A percentile compares a stretch with the other conserved stretches of the same genome.
These are phyloP conservation scores for Rubia occidens DNA, from an alignment of 305 asterid species.

Conservation along the genomic window DNA sequence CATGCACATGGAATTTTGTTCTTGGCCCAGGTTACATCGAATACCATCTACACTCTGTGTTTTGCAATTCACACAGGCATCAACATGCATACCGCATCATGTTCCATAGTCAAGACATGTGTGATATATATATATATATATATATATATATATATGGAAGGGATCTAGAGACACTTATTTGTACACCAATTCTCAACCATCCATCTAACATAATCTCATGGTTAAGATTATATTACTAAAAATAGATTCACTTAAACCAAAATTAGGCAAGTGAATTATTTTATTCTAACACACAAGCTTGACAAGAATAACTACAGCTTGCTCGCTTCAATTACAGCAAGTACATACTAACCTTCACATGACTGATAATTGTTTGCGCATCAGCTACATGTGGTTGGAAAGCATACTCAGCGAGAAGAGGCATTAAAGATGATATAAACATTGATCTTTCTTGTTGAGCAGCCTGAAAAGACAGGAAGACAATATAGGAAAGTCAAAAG, in stretches of 20 bases:
- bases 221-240: too few relatives aligned
- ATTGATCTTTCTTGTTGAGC: slow-evolving; percentile 86
- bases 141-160: too few relatives aligned
- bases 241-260: background rate
- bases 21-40: background rate
- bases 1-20: background rate
- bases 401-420: slow-evolving; percentile 92
- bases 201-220: too few relatives aligned
- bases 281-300: background rate
- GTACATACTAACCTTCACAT: slow-evolving; percentile 60
- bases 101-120: too few relatives aligned
- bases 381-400: slow-evolving; percentile 79
- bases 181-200: too few relatives aligned
- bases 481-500: slow-evolving; percentile 14
- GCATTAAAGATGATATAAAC: slow-evolving; percentile 66
- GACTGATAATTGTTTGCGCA: slow-evolving; percentile 94
- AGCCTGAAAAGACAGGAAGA: slow-evolving; percentile 54
- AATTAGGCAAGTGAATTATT: background rate
- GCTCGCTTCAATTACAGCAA: background rate
- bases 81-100: too few relatives aligned
- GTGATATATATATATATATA: too few relatives aligned
- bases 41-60: background rate
- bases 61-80: too few relatives aligned
- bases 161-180: too few relatives aligned
- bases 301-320: background rate